phyloP scores from a whole-genome alignment of 1,139 yeast genomes.

The Sugiyamaella sp. region DNA sequence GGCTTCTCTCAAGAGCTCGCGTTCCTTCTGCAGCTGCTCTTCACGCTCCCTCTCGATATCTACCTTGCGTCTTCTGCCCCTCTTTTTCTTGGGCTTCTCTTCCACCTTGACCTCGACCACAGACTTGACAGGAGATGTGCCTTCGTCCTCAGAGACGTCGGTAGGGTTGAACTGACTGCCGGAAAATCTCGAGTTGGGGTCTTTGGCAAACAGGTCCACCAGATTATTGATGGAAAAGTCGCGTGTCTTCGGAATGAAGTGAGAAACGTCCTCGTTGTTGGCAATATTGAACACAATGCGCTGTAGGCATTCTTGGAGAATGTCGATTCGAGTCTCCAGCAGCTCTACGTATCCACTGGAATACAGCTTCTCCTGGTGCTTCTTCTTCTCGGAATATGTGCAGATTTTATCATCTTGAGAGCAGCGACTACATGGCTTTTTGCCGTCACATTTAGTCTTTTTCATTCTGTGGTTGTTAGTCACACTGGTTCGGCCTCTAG shows the following conservation, averaged over 20 bases:
- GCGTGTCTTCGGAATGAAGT: conserved; percentile 29
- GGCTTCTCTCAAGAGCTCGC: too few species aligned
- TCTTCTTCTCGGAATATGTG: conserved; percentile 70
- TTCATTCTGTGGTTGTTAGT: conserved; percentile 46
- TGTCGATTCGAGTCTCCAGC: conserved; percentile 65
- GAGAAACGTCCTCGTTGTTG: conserved; percentile 36
- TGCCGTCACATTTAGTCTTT: conserved; percentile 64
- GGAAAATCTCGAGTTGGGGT: conserved; percentile 18
- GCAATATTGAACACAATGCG: conserved; percentile 47
- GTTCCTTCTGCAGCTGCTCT: conserved; percentile 1
- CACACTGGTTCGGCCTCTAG: background rate
- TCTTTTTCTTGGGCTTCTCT: conserved; percentile 12
- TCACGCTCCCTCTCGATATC: conserved; percentile 13
- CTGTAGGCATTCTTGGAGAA: conserved; percentile 58
- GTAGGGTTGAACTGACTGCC: conserved; percentile 16
- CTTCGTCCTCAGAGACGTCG: conserved; percentile 15
- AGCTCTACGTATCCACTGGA: conserved; percentile 72
- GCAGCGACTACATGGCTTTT: conserved; percentile 74
- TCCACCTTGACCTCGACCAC: background rate
- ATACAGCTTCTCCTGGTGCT: conserved; percentile 60
- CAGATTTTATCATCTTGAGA: conserved; percentile 71
- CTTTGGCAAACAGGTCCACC: conserved; percentile 31
- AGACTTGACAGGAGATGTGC: conserved; percentile 11
- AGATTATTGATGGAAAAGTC: conserved; percentile 34
- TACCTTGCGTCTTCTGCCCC: conserved; percentile 8